Evolutionary conservation across 179 eudicot genomes (phyloP), one percentile per base, ranked within the genome.

Genomic region (Amaranthus tricolor): DNA sequence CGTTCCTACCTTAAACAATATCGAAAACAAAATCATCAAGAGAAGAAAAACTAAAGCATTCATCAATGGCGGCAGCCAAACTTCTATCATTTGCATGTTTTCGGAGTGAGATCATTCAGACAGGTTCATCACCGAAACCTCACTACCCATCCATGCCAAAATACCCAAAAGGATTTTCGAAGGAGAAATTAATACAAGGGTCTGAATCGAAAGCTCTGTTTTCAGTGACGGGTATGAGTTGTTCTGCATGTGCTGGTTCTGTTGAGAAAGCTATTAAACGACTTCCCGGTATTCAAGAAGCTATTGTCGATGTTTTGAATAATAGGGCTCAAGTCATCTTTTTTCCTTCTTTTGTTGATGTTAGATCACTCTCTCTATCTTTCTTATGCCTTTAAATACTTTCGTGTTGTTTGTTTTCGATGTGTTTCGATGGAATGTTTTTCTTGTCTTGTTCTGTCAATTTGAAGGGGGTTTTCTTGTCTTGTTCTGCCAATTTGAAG

Each of bases 201-300:
- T 70, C 88, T 9, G 89, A 87, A 81, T 70, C 84, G 6, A 88
- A 72, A 66, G 94, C 89, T 59, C 55, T 90, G 79, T 89, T 92
- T 73, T 79, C 90, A 0, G 97, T 94, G 17, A 70, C 40, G 19
- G 99, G 97, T 19, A 95, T 95, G 97, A 86, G 88, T 52, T 95
- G 97, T 74, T 84, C 96, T 20, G 97, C 97, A 21, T 95, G 99
- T 65, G 99, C 97, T 11, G 96, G 91, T 9, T 88, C 96, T 0
- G 92, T 95, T 13, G 96, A 92, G 83, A 95, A 92, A 82, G 95
- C 99, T 19, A 82, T 95, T 51, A 95, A 95, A 64, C 85, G 97
- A n/a, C 90, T 95, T 24, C 89, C 94, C 2, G 97, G 99, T 6
- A 95, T 95, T 79, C 82, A 72, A 45, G 87, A 92, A 65, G 97